A percentile compares a stretch with the other conserved stretches of the same genome.
These are phyloP conservation scores for Podospora tetraspora DNA, from an alignment of 495 filamentous ascomycete species.

Conservation along the genomic window DNA sequence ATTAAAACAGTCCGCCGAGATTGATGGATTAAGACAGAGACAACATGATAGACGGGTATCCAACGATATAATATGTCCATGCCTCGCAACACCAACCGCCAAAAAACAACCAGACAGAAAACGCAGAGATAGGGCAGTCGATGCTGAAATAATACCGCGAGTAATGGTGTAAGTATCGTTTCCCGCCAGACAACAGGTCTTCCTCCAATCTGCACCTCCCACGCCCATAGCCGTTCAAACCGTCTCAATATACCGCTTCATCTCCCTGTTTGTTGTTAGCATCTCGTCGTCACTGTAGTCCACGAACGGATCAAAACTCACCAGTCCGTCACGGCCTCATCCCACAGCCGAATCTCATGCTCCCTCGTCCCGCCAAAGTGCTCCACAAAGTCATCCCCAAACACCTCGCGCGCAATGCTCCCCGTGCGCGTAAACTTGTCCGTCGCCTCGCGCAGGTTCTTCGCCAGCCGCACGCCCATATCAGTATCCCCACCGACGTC, in stretches of 20 bases:
- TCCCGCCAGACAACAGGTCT: neutral
- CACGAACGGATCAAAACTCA: too few species aligned
- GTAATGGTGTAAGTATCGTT: neutral
- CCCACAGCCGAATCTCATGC: conserved; percentile 86
- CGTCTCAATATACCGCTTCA: conserved; percentile 69
- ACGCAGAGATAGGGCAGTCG: neutral
- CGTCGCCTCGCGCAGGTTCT: conserved; percentile 74
- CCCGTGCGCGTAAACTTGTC: conserved; percentile 64
- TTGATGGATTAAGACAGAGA: too few species aligned
- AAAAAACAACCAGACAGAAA: neutral
- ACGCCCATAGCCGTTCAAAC: conserved; percentile 38
- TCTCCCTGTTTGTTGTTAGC: conserved; percentile 44
- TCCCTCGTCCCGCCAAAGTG: conserved; percentile 90
- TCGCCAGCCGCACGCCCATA: conserved; percentile 68
- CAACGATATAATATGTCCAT: neutral
- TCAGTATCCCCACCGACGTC: conserved; percentile 67
- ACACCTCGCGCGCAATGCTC: conserved; percentile 83
- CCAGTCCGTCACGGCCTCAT: conserved; percentile 95
- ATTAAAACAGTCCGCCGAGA: too few species aligned
- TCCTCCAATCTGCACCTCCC: neutral
- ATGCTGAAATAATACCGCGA: neutral
- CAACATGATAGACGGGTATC: neutral
- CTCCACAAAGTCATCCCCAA: conserved; percentile 92
- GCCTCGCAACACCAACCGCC: neutral
- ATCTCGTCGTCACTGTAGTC: too few species aligned